Evolutionary conservation across 257 asterid genomes (phyloP).

Genomic region (Verbascum thapsus): DNA sequence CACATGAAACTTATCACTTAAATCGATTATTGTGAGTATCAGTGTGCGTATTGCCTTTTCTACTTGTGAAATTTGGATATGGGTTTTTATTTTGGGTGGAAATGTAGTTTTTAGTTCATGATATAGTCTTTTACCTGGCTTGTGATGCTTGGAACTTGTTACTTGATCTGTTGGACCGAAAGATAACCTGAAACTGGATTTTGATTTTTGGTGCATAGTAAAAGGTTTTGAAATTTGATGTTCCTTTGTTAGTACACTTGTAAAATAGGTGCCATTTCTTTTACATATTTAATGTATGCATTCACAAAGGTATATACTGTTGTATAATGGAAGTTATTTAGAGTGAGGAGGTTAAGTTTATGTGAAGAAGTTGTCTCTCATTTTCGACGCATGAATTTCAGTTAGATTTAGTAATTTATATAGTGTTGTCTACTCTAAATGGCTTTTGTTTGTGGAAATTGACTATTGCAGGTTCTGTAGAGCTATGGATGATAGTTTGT

Average conservation of each 20-base stretch:
- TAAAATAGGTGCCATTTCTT: not conserved
- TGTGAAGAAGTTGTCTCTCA: not conserved
- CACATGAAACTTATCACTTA: too few relatives aligned
- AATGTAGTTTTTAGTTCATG: slow-evolving; percentile 4
- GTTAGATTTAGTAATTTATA: not conserved
- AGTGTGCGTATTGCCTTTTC: not conserved
- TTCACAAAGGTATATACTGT: not conserved
- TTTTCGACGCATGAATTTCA: not conserved
- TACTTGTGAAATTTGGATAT: not conserved
- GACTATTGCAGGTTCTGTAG: slow-evolving; percentile 33
- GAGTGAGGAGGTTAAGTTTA: not conserved
- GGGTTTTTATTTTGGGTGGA: not conserved
- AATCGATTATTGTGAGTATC: not conserved
- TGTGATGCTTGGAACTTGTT: not conserved
- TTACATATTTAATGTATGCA: not conserved
- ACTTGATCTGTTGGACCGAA: not conserved
- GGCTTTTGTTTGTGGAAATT: slow-evolving; percentile 13
- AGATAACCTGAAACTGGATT: not conserved
- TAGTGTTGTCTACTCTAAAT: slow-evolving; percentile 17
- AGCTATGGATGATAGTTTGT: slow-evolving; percentile 88
- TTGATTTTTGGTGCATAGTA: not conserved
- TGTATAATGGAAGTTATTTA: not conserved
- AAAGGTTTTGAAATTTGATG: not conserved
- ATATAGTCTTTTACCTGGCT: too few relatives aligned
- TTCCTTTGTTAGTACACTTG: not conserved